These are phyloP conservation scores for Podospora pseudocomata DNA, from an alignment of 495 filamentous ascomycete genomes.

Conservation along the genomic window DNA sequence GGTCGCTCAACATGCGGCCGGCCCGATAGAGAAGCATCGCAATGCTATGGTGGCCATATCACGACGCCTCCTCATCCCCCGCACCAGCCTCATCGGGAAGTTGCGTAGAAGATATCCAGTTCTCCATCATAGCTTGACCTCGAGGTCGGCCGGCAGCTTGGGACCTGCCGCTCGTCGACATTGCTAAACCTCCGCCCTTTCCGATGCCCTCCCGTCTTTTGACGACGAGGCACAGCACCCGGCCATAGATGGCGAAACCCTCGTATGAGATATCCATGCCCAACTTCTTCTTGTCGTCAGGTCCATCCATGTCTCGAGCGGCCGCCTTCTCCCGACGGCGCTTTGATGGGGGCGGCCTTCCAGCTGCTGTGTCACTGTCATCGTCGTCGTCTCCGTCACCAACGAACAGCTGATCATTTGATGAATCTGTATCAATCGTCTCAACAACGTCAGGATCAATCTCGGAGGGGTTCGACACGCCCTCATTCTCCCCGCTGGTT, in stretches of 20 bases:
- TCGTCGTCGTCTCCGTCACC: conserved; percentile 19
- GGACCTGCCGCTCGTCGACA: conserved; percentile 29
- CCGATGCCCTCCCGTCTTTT: conserved; percentile 49
- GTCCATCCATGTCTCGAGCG: conserved; percentile 31
- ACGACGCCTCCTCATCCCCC: conserved; percentile 24
- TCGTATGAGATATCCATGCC: conserved; percentile 82
- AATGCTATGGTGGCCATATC: background rate
- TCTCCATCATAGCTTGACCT: conserved; percentile 84
- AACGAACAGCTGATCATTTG: conserved; percentile 37
- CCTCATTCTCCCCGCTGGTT: conserved; percentile 20
- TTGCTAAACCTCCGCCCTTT: conserved; percentile 28
- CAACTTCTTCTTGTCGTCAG: conserved; percentile 86
- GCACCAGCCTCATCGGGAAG: conserved; percentile 42
- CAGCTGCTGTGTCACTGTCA: conserved; percentile 25
- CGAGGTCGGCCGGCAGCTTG: conserved; percentile 32
- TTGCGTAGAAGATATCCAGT: conserved; percentile 80
- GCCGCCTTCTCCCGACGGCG: conserved; percentile 43
- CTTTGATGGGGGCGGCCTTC: conserved; percentile 42
- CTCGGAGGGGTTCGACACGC: conserved; percentile 25
- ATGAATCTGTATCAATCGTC: conserved; percentile 18
- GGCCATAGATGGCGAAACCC: conserved; percentile 90
- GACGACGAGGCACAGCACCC: conserved; percentile 85
- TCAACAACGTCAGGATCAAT: conserved; percentile 26
- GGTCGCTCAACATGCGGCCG: background rate
- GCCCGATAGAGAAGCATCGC: background rate